phyloP scores from a whole-genome alignment of 495 filamentous ascomycete species.

The Friedmanniomyces simplex region DNA sequence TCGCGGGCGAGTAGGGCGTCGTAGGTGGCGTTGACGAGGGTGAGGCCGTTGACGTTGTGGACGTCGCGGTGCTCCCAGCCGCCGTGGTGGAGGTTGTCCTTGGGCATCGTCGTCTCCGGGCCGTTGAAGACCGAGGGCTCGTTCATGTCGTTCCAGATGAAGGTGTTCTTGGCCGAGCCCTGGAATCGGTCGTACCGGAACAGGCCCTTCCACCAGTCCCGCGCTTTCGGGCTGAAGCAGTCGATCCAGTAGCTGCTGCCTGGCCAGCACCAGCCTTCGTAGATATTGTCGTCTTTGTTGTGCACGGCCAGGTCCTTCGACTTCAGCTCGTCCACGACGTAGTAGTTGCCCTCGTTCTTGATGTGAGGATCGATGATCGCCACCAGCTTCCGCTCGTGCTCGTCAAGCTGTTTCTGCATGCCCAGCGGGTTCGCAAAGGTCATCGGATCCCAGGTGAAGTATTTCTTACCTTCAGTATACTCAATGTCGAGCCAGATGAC shows the following conservation, averaged over 20 bases:
- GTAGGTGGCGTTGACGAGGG: slow-evolving; percentile 86
- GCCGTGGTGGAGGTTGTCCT: slow-evolving; percentile 84
- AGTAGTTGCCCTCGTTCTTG: slow-evolving; percentile 76
- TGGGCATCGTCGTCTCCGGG: slow-evolving; percentile 94
- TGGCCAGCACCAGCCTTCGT: slow-evolving; percentile 98
- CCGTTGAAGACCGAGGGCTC: slow-evolving; percentile 98
- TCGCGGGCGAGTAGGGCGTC: slow-evolving; percentile 70
- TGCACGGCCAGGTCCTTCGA: slow-evolving; percentile 70
- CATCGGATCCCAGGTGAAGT: slow-evolving; percentile 90
- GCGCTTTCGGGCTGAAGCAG: slow-evolving; percentile 77
- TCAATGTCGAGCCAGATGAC: slow-evolving; percentile 98
- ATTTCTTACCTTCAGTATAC: slow-evolving; percentile 91
- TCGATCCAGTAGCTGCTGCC: slow-evolving; percentile 94
- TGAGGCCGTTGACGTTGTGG: slow-evolving; percentile 90
- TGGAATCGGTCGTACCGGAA: slow-evolving; percentile 83
- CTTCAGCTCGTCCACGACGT: slow-evolving; percentile 66
- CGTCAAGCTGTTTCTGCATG: slow-evolving; percentile 79
- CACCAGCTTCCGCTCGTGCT: slow-evolving; percentile 79
- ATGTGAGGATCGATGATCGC: slow-evolving; percentile 95
- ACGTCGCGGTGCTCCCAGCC: slow-evolving; percentile 96
- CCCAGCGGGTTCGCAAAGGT: slow-evolving; percentile 74
- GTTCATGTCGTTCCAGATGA: slow-evolving; percentile 99
- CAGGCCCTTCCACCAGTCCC: slow-evolving; percentile 77
- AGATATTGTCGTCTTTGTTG: slow-evolving; percentile 82
- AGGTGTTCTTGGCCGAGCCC: slow-evolving; percentile 69